Evolutionary conservation across 352 stramenopile genomes (phyloP).

Genomic region (Globisporangium canariense): DNA sequence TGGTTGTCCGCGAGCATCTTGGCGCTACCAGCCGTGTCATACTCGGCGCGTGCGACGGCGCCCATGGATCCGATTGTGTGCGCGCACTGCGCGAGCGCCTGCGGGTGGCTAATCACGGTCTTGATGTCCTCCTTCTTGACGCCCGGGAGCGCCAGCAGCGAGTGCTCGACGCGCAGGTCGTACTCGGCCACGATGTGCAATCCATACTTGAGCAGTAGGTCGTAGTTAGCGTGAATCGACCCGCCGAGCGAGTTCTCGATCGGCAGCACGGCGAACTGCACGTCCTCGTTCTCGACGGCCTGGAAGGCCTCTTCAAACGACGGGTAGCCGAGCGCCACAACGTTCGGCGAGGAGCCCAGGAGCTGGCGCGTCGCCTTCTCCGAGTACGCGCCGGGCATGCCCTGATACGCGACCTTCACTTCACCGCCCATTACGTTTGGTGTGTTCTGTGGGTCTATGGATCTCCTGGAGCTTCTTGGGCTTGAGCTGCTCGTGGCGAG

Average conservation of each 20-base stretch:
- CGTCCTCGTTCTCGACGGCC: constrained; percentile 73
- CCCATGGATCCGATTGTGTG: constrained; percentile 91
- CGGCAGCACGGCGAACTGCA: constrained; percentile 91
- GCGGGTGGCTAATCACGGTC: constrained; percentile 95
- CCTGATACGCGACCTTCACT: constrained; percentile 94
- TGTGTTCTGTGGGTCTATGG: background rate
- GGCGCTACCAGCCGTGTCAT: constrained; percentile 96
- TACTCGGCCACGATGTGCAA: constrained; percentile 67
- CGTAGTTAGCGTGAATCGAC: constrained; percentile 96
- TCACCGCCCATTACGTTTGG: constrained; percentile 25
- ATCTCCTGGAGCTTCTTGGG: background rate
- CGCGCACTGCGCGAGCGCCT: constrained; percentile 96
- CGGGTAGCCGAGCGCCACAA: constrained; percentile 59
- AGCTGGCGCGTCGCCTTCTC: constrained; percentile 96
- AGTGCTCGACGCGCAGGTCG: constrained; percentile 88
- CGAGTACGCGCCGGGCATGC: constrained; percentile 95
- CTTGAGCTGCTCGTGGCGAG: constrained; percentile 13
- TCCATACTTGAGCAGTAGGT: constrained; percentile 69
- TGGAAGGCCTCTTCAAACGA: constrained; percentile 57
- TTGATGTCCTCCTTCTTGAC: constrained; percentile 89
- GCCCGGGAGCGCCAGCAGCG: constrained; percentile 89
- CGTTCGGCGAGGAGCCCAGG: constrained; percentile 54
- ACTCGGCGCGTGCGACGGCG: constrained; percentile 82
- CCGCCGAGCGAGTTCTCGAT: constrained; percentile 95
- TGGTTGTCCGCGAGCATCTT: constrained; percentile 95